These are phyloP conservation scores for Suillus occidentalis DNA, from an alignment of 768 basidiomycete genomes.

Conservation along the genomic window DNA sequence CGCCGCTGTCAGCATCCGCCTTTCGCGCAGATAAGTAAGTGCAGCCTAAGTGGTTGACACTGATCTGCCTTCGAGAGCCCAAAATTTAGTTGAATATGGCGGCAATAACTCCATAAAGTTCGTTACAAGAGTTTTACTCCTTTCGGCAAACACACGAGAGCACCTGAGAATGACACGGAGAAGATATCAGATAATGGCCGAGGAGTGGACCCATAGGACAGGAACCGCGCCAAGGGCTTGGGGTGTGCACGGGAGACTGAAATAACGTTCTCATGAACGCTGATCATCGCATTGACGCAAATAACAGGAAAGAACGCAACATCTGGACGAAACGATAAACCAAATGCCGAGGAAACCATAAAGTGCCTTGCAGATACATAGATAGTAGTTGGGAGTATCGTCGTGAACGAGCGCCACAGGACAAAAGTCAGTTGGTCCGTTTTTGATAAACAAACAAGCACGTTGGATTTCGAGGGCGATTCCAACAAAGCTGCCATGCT, in stretches of 20 bases:
- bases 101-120: not conserved
- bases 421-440: not conserved
- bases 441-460: not conserved
- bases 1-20: not conserved
- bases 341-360: constrained; percentile 8
- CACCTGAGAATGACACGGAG: not conserved
- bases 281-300: constrained; percentile 3
- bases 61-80: not conserved
- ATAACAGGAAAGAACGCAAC: constrained; percentile 7
- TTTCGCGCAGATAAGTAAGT: not conserved
- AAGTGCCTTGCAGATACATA: not conserved
- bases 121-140: not conserved
- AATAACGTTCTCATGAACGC: constrained; percentile 9
- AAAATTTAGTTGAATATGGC: not conserved
- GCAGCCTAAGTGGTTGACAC: not conserved
- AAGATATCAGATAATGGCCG: constrained; percentile 2
- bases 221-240: not conserved
- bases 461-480: not conserved
- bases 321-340: not conserved
- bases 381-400: not conserved
- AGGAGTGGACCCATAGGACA: not conserved
- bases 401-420: not conserved
- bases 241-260: constrained; percentile 4
- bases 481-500: not conserved
- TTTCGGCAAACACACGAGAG: not conserved